Conservation (phyloP, 1,284 basidiomycete genomes). For the Meripilus lineatus region DNA sequence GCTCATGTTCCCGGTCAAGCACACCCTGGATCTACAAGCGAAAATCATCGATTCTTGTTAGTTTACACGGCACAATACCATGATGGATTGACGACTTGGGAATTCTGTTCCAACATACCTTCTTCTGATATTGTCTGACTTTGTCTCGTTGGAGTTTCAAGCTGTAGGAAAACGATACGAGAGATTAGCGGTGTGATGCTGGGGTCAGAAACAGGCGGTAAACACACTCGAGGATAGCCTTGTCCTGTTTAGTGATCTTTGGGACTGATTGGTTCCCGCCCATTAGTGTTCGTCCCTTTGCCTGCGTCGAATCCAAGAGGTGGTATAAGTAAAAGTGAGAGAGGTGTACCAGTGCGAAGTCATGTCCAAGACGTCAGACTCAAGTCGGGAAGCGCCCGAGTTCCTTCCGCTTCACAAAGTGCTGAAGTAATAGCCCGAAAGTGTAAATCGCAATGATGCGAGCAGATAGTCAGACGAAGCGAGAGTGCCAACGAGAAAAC, state of each 20-base stretch:
- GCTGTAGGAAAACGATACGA: slow-evolving; percentile 35
- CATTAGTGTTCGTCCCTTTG: too few species aligned
- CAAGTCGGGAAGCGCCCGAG: too few species aligned
- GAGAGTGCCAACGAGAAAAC: too few species aligned
- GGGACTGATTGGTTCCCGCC: slow-evolving; percentile 74
- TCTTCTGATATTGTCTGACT: slow-evolving; percentile 91
- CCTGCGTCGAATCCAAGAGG: neutral
- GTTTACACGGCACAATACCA: neutral
- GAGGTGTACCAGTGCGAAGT: too few species aligned
- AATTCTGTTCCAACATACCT: slow-evolving; percentile 63
- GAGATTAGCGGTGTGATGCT: slow-evolving; percentile 19
- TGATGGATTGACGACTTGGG: neutral
- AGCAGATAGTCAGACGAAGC: too few species aligned
- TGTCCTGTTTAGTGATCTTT: slow-evolving; percentile 91
- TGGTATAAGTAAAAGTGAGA: neutral
- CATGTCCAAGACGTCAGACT: too few species aligned
- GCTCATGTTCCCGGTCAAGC: slow-evolving; percentile 83
- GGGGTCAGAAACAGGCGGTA: slow-evolving; percentile 1
- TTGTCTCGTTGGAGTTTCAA: slow-evolving; percentile 96
- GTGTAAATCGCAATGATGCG: too few species aligned
- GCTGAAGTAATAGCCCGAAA: too few species aligned
- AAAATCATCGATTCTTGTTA: neutral
- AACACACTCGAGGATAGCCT: slow-evolving; percentile 88
- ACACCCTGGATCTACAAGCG: slow-evolving; percentile 74
- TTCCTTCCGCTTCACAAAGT: too few species aligned